A percentile compares a stretch with the other conserved stretches of the same genome.
These are phyloP conservation scores for Edaphochlamys debaryana DNA, from an alignment of 139 green algal genomes.

Conservation along the genomic window DNA sequence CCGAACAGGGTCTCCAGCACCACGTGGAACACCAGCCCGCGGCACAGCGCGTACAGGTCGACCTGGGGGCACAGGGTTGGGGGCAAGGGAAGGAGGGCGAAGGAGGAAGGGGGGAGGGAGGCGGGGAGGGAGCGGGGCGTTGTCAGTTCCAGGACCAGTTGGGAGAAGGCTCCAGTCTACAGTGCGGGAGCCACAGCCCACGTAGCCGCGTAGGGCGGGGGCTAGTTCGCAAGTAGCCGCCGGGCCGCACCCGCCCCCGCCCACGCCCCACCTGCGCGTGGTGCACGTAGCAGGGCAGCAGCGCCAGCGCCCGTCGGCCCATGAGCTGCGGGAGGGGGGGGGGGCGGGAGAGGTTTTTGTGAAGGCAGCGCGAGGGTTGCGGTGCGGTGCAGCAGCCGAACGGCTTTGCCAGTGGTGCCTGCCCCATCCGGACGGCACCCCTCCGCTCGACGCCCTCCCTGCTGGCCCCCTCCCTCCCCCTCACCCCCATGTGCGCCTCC, in stretches of 20 bases:
- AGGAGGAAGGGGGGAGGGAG: background rate
- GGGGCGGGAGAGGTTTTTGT: background rate
- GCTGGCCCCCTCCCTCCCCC: background rate
- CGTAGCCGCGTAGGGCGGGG: no score
- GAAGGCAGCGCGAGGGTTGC: no score
- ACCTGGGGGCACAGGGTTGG: no score
- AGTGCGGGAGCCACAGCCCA: no score
- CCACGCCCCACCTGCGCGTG: conserved; percentile 4
- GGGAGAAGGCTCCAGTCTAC: background rate
- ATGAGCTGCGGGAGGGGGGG: background rate
- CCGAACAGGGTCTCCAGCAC: conserved; percentile 68
- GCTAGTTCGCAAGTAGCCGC: no score
- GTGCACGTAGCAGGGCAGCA: conserved; percentile 37
- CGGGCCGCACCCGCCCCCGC: no score
- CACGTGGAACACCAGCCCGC: conserved; percentile 64
- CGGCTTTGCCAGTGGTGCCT: no score
- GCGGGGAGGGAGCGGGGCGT: no score
- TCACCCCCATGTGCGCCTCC: conserved; percentile 4
- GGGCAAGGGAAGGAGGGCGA: no score
- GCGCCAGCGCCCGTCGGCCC: conserved; percentile 1
- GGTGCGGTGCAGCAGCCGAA: background rate
- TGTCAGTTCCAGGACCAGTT: no score
- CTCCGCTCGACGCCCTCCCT: no score
- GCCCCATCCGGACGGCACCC: background rate
- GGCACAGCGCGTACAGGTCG: conserved; percentile 60